These are phyloP conservation scores for Salix viminalis DNA, from an alignment of 345 rosid genomes.

Conservation along the genomic window DNA sequence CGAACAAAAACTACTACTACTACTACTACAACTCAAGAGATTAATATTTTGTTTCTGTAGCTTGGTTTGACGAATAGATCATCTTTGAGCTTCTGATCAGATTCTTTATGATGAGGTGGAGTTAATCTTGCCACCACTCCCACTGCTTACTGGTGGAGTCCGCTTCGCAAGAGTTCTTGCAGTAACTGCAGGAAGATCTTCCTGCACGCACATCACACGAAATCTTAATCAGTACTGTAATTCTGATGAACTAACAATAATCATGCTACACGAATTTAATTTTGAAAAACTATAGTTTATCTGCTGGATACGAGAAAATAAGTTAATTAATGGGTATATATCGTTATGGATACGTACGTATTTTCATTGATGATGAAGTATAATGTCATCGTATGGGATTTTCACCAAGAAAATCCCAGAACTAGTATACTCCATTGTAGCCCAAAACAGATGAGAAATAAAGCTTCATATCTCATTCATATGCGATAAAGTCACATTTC, in stretches of 20 bases:
- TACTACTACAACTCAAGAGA: background rate
- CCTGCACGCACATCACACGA: conserved; percentile 1
- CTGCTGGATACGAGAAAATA: too few species aligned
- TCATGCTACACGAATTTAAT: background rate
- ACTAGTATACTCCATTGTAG: background rate
- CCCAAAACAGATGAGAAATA: background rate
- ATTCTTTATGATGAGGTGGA: background rate
- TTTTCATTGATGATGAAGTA: too few species aligned
- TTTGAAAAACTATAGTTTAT: too few species aligned
- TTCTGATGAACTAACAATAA: background rate
- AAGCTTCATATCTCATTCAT: background rate
- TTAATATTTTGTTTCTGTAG: background rate
- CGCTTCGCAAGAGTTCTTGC: background rate
- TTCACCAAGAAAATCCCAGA: background rate
- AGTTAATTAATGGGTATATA: background rate
- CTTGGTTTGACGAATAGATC: background rate
- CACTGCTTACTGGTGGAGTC: conserved; percentile 2
- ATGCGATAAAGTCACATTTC: background rate
- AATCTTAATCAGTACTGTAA: background rate
- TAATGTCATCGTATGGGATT: background rate
- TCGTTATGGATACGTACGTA: too few species aligned
- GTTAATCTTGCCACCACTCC: conserved; percentile 14
- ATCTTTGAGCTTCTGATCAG: background rate
- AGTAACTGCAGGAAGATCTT: background rate
- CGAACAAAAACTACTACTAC: background rate